These are phyloP conservation scores for Phytophthora citrophthora DNA, from an alignment of 352 stramenopile genomes.

Conservation along the genomic window DNA sequence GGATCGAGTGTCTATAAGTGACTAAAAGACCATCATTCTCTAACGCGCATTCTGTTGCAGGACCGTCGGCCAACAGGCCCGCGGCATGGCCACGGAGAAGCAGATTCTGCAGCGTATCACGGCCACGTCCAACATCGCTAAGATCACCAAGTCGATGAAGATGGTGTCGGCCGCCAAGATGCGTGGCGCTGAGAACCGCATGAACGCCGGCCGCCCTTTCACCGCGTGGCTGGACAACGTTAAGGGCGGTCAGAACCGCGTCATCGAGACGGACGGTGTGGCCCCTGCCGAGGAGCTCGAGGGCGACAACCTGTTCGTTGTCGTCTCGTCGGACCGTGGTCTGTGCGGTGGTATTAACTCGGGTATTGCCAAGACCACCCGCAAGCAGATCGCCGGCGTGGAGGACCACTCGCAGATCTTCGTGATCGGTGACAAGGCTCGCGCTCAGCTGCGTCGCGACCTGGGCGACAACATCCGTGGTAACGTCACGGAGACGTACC, in stretches of 20 bases:
- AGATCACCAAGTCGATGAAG: constrained; percentile 99
- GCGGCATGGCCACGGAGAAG: constrained; percentile 99
- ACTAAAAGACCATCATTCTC: constrained; percentile 6
- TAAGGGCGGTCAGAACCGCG: constrained; percentile 63
- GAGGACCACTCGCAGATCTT: constrained; percentile 89
- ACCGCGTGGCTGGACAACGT: constrained; percentile 86
- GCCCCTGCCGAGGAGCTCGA: constrained; percentile 86
- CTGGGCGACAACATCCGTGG: constrained; percentile 67
- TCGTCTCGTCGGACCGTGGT: constrained; percentile 97
- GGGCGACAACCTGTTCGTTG: constrained; percentile 92
- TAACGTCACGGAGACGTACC: constrained; percentile 86
- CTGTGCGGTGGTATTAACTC: constrained; percentile 99
- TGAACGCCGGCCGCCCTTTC: constrained; percentile 88
- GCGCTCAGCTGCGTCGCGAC: constrained; percentile 92
- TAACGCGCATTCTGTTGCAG: constrained; percentile 33
- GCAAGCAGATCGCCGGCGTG: constrained; percentile 80
- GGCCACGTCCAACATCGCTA: constrained; percentile 99
- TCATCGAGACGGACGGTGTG: constrained; percentile 90
- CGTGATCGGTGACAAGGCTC: constrained; percentile 97
- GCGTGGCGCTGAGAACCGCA: constrained; percentile 95
- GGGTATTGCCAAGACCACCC: constrained; percentile 92
- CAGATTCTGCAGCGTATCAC: constrained; percentile 98
- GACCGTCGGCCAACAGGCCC: constrained; percentile 73
- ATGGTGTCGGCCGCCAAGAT: constrained; percentile 99
- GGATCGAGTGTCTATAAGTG: not conserved